Conservation (phyloP, 2,329 filamentous ascomycete species). For the Colletotrichum somersetense region DNA sequence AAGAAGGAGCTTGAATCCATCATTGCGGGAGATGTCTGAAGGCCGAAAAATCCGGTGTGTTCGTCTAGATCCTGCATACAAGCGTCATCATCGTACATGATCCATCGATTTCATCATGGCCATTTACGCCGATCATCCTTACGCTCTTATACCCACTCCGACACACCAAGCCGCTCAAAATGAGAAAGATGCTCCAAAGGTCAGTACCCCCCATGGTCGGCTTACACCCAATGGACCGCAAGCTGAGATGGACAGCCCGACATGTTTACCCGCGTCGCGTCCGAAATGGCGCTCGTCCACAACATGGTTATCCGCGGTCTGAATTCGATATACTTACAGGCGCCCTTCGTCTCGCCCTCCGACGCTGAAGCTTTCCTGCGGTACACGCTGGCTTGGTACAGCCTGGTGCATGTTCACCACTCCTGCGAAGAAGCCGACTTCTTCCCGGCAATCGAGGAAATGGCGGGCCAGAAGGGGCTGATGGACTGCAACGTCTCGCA, state of each 20-base stretch:
- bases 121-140: slow-evolving; percentile 31
- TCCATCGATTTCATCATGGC: neutral
- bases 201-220: neutral
- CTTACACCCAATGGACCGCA: too few relatives aligned
- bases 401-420: slow-evolving; percentile 55
- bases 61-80: too few relatives aligned
- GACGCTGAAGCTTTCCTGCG: slow-evolving; percentile 52
- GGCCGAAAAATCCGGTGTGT: fast-evolving
- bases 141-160: slow-evolving; percentile 23
- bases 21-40: too few relatives aligned
- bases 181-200: slow-evolving; percentile 18
- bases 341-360: slow-evolving; percentile 49
- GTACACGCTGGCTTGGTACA: slow-evolving; percentile 51
- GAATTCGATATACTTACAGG: slow-evolving; percentile 55
- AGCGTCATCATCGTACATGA: neutral
- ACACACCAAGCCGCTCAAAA: neutral
- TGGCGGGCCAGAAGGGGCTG: slow-evolving; percentile 51
- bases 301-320: slow-evolving; percentile 53
- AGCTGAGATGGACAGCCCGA: slow-evolving; percentile 44
- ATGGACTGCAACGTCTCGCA: slow-evolving; percentile 59
- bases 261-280: slow-evolving; percentile 46
- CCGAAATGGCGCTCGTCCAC: slow-evolving; percentile 51
- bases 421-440: slow-evolving; percentile 53
- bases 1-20: neutral
- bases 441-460: slow-evolving; percentile 55